These are phyloP conservation scores for Podospora sp. DNA, from an alignment of 495 filamentous ascomycete species.

Conservation along the genomic window DNA sequence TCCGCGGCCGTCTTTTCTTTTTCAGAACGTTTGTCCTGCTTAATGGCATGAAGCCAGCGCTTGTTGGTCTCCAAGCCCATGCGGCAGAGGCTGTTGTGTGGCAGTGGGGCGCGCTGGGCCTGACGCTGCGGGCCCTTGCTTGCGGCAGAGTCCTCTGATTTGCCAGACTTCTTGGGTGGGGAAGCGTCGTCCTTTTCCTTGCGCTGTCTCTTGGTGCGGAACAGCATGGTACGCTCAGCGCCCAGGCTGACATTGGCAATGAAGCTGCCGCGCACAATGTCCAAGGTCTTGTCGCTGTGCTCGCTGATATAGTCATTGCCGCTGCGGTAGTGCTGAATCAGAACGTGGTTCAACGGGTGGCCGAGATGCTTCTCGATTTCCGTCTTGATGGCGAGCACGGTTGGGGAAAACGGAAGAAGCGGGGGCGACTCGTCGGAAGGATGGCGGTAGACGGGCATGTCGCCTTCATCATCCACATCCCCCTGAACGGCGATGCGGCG, in stretches of 20 bases:
- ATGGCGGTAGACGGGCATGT: constrained; percentile 89
- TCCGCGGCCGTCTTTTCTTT: constrained; percentile 70
- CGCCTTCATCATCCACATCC: constrained; percentile 67
- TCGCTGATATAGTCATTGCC: constrained; percentile 96
- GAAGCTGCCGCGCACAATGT: constrained; percentile 76
- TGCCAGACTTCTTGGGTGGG: constrained; percentile 8
- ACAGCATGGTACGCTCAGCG: constrained; percentile 85
- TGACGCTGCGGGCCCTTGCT: constrained; percentile 28
- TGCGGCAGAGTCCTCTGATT: constrained; percentile 29
- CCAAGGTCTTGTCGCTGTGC: constrained; percentile 94
- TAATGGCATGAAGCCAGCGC: constrained; percentile 87
- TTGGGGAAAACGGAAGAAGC: constrained; percentile 70
- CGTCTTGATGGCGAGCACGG: constrained; percentile 67
- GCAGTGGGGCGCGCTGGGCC: constrained; percentile 68
- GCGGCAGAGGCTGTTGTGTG: constrained; percentile 85
- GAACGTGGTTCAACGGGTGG: constrained; percentile 86
- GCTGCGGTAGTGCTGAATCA: constrained; percentile 90
- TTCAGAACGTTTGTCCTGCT: constrained; percentile 74
- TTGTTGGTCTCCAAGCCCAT: constrained; percentile 81
- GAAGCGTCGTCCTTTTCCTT: constrained; percentile 28
- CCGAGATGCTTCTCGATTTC: constrained; percentile 68
- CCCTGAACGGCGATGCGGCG: constrained; percentile 93
- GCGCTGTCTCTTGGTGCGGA: constrained; percentile 74
- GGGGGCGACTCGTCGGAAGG: constrained; percentile 89
- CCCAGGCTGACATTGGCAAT: constrained; percentile 95